Base-by-base conservation (phyloP, 805 yeast species). In the Wickerhamomyces strasburgensis region DNA sequence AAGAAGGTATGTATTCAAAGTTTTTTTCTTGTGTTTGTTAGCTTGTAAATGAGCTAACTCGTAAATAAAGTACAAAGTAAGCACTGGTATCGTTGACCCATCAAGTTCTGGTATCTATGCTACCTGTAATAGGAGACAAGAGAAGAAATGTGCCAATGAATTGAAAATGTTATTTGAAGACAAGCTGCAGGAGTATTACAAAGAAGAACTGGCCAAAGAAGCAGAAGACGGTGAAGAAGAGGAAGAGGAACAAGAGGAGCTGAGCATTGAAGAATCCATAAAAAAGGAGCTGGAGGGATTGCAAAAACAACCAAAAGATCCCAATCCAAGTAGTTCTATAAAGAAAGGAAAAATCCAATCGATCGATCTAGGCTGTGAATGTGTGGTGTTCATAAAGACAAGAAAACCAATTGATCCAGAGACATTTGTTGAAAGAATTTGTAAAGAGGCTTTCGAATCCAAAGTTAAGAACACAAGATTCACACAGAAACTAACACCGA, bases 101-200 rank as follows among this genome's bases (percentile, higher is more conserved):
- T 82, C 82, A 27, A 84, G 93, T 37, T 65, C 80, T 27, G 98
- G 98, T 0, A 70, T 93, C 1, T 93, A 84, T 60, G 95, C 88
- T 10, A 84, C 98, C 0, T 90, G 97, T 59, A 75, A 78, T 34
- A 71, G 96, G 49, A 82, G 83, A 27, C 78, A 80, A 41, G 98
- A 93, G 57, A 70, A 70, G 37, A 78, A 73, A 36, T 86, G 94
- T 42, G 72, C 81, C n/a, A 77, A 76, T 44, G 97, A 88, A 56
- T 62, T 88, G 48, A 67, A 73, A 43, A 58, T 65, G 39, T 54
- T 86, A 8, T 70, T 88, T 29, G 61, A 64, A 34, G 86, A 80
- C 14, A 70, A 73, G 31, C 46, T 71, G 11, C 70, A 70, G 37
- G 72, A 70, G 42, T 58, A 62, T 23, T 73, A 70, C 40, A 66